Percentiles rank a stretch among this genome's conserved stretches.
phyloP scores from a whole-genome alignment of 1,284 basidiomycete genomes.

The Cerioporus squamosus region DNA sequence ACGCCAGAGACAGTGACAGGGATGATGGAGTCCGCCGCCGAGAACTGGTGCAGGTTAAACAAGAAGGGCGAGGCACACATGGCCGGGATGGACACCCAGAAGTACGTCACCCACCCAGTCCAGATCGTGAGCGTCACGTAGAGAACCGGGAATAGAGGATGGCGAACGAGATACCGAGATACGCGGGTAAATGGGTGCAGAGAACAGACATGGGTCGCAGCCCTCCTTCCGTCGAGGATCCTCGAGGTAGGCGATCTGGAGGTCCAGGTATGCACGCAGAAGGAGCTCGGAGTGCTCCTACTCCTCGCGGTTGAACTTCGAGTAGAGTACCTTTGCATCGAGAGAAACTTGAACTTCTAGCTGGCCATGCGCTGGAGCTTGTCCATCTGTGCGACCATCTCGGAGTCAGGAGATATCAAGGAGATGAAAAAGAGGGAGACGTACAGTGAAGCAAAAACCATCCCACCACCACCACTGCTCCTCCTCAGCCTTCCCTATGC shows the following conservation, averaged over 20 bases:
- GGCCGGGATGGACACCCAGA: constrained; percentile 90
- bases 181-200: constrained; percentile 95
- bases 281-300: constrained; percentile 99
- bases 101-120: constrained; percentile 93
- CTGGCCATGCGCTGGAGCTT: constrained; percentile 96
- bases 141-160: constrained; percentile 95
- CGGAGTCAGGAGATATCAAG: too few species aligned
- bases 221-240: constrained; percentile 94
- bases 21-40: constrained; percentile 92
- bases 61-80: constrained; percentile 93
- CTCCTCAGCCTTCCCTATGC: too few species aligned
- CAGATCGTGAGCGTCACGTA: constrained; percentile 91
- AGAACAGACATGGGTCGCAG: constrained; percentile 94
- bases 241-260: constrained; percentile 98
- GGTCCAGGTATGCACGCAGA: constrained; percentile 96
- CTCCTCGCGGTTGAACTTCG: constrained; percentile 99
- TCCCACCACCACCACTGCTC: too few species aligned
- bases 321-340: constrained; percentile 99
- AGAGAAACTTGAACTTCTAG: constrained; percentile 99
- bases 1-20: too few species aligned
- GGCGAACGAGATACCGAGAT: constrained; percentile 89
- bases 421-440: too few species aligned
- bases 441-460: too few species aligned
- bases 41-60: constrained; percentile 98
- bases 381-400: too few species aligned